Conservation (phyloP, 345 rosid genomes). For the Citrus reticulata region DNA sequence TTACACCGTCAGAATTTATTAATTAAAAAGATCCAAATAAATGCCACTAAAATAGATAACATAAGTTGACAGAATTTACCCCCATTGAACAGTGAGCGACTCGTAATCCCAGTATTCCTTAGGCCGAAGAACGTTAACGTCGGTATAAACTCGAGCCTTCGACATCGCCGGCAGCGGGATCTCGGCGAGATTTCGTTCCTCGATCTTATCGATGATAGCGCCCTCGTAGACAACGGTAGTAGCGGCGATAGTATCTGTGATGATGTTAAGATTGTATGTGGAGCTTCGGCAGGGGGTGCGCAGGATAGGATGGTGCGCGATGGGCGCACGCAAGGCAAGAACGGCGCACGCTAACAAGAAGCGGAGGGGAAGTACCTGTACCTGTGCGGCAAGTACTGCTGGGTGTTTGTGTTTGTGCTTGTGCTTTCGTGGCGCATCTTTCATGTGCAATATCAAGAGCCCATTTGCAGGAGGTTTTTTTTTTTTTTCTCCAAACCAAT, state of each 20-base stretch:
- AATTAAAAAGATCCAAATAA: slow-evolving; percentile 2
- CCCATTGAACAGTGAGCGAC: slow-evolving; percentile 77
- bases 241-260: background rate
- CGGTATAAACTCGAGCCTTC: slow-evolving; percentile 82
- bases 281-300: slow-evolving; percentile 16
- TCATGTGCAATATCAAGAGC: slow-evolving; percentile 9
- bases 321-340: slow-evolving; percentile 44
- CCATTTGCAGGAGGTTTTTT: background rate
- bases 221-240: slow-evolving; percentile 6
- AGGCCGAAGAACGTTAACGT: slow-evolving; percentile 78
- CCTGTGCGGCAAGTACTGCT: background rate
- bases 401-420: background rate
- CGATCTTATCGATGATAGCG: slow-evolving; percentile 14
- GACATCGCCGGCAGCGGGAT: slow-evolving; percentile 64
- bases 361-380: slow-evolving; percentile 22
- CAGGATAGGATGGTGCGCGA: slow-evolving; percentile 43
- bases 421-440: slow-evolving; percentile 9
- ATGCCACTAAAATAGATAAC: background rate
- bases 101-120: slow-evolving; percentile 97
- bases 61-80: slow-evolving; percentile 33
- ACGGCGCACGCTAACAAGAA: slow-evolving; percentile 47
- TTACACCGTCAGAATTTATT: background rate
- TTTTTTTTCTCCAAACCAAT: too few species aligned
- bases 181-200: slow-evolving; percentile 16
- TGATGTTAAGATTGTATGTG: background rate